A percentile compares a stretch with the other conserved stretches of the same genome.
These are phyloP conservation scores for Leishmania amazonensis DNA, from an alignment of 208 protist genomes.

Conservation along the genomic window DNA sequence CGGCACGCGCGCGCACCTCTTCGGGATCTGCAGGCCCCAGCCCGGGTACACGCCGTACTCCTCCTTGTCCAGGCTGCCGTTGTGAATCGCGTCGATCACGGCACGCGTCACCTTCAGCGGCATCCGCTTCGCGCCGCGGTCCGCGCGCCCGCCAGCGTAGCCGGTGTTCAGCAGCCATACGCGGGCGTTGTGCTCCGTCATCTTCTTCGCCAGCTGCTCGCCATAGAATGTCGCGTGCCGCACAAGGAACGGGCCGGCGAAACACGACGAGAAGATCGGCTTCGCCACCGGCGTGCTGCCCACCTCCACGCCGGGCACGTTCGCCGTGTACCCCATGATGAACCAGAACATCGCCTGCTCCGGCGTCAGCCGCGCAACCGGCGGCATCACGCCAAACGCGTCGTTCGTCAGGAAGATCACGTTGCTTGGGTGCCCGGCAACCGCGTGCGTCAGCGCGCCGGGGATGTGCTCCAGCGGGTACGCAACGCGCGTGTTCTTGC, in stretches of 20 bases:
- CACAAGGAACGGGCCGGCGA: constrained; percentile 95
- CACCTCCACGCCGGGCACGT: constrained; percentile 94
- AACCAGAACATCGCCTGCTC: constrained; percentile 96
- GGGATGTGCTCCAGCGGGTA: constrained; percentile 96
- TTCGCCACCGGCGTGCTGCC: constrained; percentile 91
- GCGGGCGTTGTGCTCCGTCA: constrained; percentile 79
- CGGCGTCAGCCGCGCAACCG: constrained; percentile 90
- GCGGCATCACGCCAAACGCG: constrained; percentile 97
- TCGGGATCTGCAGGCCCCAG: constrained; percentile 93
- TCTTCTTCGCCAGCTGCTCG: constrained; percentile 94
- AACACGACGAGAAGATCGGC: constrained; percentile 96
- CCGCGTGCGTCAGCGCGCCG: constrained; percentile 83
- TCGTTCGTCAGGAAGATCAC: constrained; percentile 98
- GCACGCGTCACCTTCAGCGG: constrained; percentile 93
- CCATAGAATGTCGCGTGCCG: constrained; percentile 97
- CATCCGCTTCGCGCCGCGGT: constrained; percentile 90
- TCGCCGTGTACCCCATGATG: constrained; percentile 95
- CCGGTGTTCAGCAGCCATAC: constrained; percentile 97
- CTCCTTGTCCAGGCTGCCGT: constrained; percentile 85
- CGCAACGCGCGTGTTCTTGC: constrained; percentile 96
- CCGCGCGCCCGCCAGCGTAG: constrained; percentile 89
- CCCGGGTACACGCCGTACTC: constrained; percentile 72
- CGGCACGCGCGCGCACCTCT: constrained; percentile 70
- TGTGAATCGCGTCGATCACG: constrained; percentile 96
- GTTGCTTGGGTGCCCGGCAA: constrained; percentile 92